These are phyloP conservation scores for Suhomyces xylopsoci DNA, from an alignment of 805 yeast species.

Conservation along the genomic window DNA sequence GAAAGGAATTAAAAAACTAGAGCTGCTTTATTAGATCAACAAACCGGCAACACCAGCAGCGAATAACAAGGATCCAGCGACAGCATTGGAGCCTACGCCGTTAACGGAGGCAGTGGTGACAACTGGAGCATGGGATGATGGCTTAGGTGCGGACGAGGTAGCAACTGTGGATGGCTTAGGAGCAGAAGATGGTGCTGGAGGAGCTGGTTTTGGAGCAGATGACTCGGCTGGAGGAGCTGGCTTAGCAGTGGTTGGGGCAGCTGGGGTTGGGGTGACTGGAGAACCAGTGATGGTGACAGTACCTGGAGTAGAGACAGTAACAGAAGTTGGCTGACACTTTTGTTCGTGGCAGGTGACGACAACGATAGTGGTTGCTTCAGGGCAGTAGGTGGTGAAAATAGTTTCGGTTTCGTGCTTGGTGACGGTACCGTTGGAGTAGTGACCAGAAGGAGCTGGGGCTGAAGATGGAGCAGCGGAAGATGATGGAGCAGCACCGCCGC, in stretches of 20 bases:
- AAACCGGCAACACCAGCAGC: conserved; percentile 3
- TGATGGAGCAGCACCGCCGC: conserved; percentile 1
- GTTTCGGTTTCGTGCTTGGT: conserved; percentile 32
- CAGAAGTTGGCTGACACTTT: conserved; percentile 23
- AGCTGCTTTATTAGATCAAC: background rate
- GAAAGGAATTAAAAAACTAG: background rate
- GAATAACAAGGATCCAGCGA: conserved; percentile 4
- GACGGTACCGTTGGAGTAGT: conserved; percentile 10
- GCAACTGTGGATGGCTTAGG: background rate
- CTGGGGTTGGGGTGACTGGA: conserved; percentile 13
- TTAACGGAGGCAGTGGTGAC: conserved; percentile 4
- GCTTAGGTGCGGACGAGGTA: conserved; percentile 2
- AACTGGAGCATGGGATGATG: conserved; percentile 2
- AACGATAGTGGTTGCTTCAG: conserved; percentile 31
- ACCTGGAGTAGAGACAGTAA: conserved; percentile 30
- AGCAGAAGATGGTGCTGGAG: too few species aligned
- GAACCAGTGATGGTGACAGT: conserved; percentile 34
- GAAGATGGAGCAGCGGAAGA: conserved; percentile 4
- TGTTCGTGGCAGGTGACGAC: conserved; percentile 29
- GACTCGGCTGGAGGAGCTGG: background rate
- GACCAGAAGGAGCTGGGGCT: background rate
- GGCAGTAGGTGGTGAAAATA: conserved; percentile 38
- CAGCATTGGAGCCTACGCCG: conserved; percentile 8
- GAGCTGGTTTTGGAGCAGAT: too few species aligned
- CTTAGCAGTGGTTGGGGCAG: background rate